A percentile compares a stretch with the other conserved stretches of the same genome.
These are phyloP conservation scores for Vaccinium darrowii DNA, from an alignment of 148 eudicot genomes.

Conservation along the genomic window DNA sequence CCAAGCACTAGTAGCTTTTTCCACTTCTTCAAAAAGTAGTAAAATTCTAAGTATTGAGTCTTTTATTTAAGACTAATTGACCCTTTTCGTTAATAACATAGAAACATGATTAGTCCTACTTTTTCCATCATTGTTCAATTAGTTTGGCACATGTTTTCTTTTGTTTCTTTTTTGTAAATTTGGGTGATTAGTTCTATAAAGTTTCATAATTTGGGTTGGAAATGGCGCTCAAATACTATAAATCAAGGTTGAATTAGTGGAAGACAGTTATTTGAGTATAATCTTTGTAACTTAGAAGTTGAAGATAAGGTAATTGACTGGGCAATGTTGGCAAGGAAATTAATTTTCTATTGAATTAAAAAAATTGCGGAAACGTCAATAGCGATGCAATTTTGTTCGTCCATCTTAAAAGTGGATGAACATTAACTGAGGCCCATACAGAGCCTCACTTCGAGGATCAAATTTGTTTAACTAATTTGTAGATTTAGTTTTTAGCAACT, in stretches of 20 bases:
- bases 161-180: not conserved
- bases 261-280: not conserved
- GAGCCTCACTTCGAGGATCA: not conserved
- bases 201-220: conserved; percentile 10
- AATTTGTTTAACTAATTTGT: too few species aligned
- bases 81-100: not conserved
- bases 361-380: not conserved
- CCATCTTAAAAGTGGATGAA: not conserved
- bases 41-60: not conserved
- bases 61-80: not conserved
- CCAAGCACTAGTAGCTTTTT: conserved; percentile 14
- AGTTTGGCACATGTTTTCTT: not conserved
- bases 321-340: not conserved
- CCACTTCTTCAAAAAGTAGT: conserved; percentile 3
- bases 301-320: not conserved
- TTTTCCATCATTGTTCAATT: not conserved
- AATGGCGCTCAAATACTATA: not conserved
- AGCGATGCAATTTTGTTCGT: not conserved
- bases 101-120: not conserved
- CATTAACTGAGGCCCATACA: not conserved
- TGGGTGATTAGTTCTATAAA: not conserved
- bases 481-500: not conserved
- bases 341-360: not conserved
- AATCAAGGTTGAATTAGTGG: not conserved
- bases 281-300: not conserved